Conservation (phyloP, 2,329 filamentous ascomycete genomes). For the Colletotrichum musicola region DNA sequence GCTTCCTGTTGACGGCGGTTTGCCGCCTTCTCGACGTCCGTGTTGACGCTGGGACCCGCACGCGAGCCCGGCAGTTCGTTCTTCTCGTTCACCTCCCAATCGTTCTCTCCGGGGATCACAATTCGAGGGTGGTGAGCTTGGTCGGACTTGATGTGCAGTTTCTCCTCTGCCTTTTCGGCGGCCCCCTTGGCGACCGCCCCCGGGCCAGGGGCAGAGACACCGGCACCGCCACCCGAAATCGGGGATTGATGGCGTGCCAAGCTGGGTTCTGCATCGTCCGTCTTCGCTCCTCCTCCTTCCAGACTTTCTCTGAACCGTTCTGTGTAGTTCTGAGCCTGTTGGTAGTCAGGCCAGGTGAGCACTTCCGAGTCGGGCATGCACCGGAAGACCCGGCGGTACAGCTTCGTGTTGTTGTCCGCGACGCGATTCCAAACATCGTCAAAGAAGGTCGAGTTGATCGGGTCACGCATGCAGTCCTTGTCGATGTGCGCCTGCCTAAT, state of each 20-base stretch:
- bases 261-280: constrained; percentile 64
- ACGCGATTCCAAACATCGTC: constrained; percentile 89
- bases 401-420: constrained; percentile 94
- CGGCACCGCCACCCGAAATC: constrained; percentile 51
- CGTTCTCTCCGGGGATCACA: constrained; percentile 47
- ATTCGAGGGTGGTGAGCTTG: constrained; percentile 47
- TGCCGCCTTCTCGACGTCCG: constrained; percentile 46
- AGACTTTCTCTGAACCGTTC: constrained; percentile 80
- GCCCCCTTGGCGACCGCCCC: constrained; percentile 52
- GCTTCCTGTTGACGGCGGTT: constrained; percentile 48
- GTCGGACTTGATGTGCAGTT: constrained; percentile 44
- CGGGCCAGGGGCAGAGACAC: constrained; percentile 58
- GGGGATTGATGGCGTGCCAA: constrained; percentile 48
- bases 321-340: constrained; percentile 82
- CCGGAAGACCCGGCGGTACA: constrained; percentile 93
- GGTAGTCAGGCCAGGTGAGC: constrained; percentile 92
- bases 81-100: constrained; percentile 56
- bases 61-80: constrained; percentile 16
- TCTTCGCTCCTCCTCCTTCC: constrained; percentile 66
- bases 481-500: constrained; percentile 81
- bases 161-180: constrained; percentile 51
- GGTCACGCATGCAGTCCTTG: constrained; percentile 95
- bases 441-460: constrained; percentile 84
- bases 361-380: constrained; percentile 98
- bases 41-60: constrained; percentile 23